Evolutionary conservation across 352 stramenopile genomes (phyloP).

Genomic region (Phytophthora brassicae): DNA sequence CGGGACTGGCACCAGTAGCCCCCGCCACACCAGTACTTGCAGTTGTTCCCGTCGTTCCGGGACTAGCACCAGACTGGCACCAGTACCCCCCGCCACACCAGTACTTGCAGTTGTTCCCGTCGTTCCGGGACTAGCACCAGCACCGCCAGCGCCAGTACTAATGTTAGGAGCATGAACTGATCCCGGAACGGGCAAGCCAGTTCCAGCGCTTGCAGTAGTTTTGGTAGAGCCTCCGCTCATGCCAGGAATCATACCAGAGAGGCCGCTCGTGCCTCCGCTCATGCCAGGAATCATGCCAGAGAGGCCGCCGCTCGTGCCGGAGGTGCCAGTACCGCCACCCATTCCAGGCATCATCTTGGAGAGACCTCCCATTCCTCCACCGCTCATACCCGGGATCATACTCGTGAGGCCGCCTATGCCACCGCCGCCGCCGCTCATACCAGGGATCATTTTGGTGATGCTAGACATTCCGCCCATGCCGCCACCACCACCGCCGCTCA

Average conservation of each 20-base stretch:
- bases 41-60: background rate
- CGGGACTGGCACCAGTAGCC: background rate
- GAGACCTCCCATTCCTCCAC: too few relatives aligned
- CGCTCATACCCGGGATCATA: background rate
- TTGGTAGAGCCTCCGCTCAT: background rate
- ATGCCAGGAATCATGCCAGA: too few relatives aligned
- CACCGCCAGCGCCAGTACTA: background rate
- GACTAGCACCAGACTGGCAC: too few relatives aligned
- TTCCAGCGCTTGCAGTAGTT: background rate
- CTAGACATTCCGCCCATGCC: slow-evolving; percentile 4
- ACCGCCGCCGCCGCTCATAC: background rate
- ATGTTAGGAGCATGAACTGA: background rate
- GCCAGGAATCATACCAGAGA: too few relatives aligned
- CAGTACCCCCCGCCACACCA: background rate
- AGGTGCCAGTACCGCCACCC: background rate
- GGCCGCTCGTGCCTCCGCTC: too few relatives aligned
- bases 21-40: too few relatives aligned
- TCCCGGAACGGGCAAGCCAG: background rate
- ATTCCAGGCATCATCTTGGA: slow-evolving; percentile 6
- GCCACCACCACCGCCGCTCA: slow-evolving; percentile 1
- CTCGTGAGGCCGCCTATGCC: background rate
- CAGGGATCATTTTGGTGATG: slow-evolving; percentile 6
- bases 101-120: background rate
- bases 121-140: background rate
- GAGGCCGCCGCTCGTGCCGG: background rate